Conservation (phyloP, 2,329 filamentous ascomycete species). For the Diaporthe ampelina region DNA sequence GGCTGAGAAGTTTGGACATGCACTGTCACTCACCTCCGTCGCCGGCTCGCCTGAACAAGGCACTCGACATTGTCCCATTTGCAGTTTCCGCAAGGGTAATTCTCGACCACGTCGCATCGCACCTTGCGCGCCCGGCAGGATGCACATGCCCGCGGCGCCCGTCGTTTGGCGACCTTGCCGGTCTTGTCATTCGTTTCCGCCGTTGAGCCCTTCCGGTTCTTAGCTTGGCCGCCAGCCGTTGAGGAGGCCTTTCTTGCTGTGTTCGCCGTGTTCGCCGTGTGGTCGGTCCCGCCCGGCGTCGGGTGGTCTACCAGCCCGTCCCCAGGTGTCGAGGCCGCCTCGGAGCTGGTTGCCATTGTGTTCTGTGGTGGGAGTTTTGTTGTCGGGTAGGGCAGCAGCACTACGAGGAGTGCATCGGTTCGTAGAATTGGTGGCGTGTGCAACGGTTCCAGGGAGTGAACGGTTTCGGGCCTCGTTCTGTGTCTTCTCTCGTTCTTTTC, state of each 20-base stretch:
- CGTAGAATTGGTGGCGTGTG: not conserved
- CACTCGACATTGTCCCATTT: constrained; percentile 84
- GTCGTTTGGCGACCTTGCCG: constrained; percentile 76
- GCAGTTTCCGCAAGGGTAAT: constrained; percentile 89
- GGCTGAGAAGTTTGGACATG: constrained; percentile 5
- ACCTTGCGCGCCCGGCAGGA: constrained; percentile 92
- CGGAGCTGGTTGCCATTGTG: constrained; percentile 27
- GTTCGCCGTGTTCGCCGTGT: not conserved
- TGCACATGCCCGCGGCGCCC: constrained; percentile 92
- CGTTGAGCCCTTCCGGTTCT: constrained; percentile 50
- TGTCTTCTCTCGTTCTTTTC: not conserved
- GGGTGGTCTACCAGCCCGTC: constrained; percentile 1
- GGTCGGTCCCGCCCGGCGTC: constrained; percentile 4
- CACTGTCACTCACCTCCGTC: constrained; percentile 79
- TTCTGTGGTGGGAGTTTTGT: not conserved
- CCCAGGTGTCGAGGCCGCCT: constrained; percentile 18
- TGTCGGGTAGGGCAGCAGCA: not conserved
- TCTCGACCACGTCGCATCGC: constrained; percentile 92
- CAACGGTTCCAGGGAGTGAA: not conserved
- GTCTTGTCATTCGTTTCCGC: constrained; percentile 51
- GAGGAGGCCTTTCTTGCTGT: not conserved
- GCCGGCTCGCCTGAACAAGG: constrained; percentile 83
- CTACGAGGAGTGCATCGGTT: constrained; percentile 1
- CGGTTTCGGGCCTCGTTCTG: not conserved
- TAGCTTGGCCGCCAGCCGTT: constrained; percentile 36